Evolutionary conservation across 164 flowering plant species (phyloP), one percentile per base, ranked within the genome.

Genomic region (Cinnamomum chago): DNA sequence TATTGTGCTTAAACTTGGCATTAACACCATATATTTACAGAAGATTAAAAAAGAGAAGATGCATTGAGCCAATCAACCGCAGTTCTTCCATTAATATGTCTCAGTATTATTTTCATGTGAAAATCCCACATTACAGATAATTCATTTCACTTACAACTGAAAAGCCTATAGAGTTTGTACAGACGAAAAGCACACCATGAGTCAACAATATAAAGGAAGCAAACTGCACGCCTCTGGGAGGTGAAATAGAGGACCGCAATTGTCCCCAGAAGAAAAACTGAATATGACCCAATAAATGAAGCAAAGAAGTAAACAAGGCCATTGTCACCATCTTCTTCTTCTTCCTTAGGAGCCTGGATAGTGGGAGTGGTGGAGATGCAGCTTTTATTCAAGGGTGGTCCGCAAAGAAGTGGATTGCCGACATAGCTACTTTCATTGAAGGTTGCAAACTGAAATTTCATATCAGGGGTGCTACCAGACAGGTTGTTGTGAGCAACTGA

Each of bases 401-500:
- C 27, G 22, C 66, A 62, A 24, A 82, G 82, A 18, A 73, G 30
- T 17, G 73, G 50, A 25, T 82, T 82, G 7, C 75, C 66, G n/a
- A 6, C 82, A 7, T 77, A 82, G 65, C 82, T 75, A 3, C 20
- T 72, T 18, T 55, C 50, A 1, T 75, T 72, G 35, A 79, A 82
- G 14, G 80, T 82, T 0, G 58, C 70, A 60, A 82, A 82, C 24
- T 77, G 84, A 10, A 3, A 22, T 13, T 20, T 33, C 2, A 27
- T 23, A 0, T 62, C 68, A 20, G 80, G 84, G 18, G 35, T 70
- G 12, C 3, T 33, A 0, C 84, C 84, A 2, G 77, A 72, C 28
- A 82, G 67, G 70, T 79, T 82, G 62, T 79, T 75, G 69, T 79
- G 27, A 15, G 79, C 70, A 17, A 82, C 82, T 11, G 30, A 51